A percentile compares a stretch with the other conserved stretches of the same genome.
phyloP scores from a whole-genome alignment of 164 flowering plant genomes.

The Vitis cinerea region DNA sequence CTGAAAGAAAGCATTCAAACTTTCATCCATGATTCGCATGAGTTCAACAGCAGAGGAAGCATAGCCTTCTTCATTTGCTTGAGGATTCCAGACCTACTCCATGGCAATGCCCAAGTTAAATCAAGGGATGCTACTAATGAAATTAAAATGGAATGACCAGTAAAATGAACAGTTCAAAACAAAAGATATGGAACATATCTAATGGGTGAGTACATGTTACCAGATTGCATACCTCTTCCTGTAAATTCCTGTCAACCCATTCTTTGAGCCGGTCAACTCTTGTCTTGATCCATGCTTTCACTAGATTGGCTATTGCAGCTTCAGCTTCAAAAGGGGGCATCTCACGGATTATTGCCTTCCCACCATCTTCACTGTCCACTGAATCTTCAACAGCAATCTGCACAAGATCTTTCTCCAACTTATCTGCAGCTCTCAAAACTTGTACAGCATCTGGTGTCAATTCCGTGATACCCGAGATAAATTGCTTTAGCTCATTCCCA shows the following conservation, averaged over 20 bases:
- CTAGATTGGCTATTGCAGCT: constrained; percentile 62
- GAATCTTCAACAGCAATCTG: constrained; percentile 95
- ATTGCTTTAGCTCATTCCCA: constrained; percentile 79
- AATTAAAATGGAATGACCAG: not conserved
- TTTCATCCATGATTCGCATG: constrained; percentile 73
- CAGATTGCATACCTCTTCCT: constrained; percentile 69
- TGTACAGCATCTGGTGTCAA: constrained; percentile 89
- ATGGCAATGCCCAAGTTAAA: constrained; percentile 4
- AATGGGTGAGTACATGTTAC: not conserved
- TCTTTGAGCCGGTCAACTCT: constrained; percentile 69
- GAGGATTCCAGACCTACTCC: constrained; percentile 83
- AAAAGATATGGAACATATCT: not conserved
- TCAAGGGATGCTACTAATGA: not conserved
- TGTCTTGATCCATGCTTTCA: constrained; percentile 70
- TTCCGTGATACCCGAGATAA: constrained; percentile 64
- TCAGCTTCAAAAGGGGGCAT: constrained; percentile 96
- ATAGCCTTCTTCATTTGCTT: constrained; percentile 61
- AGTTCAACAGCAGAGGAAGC: constrained; percentile 91
- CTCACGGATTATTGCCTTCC: constrained; percentile 87
- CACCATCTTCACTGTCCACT: constrained; percentile 96
- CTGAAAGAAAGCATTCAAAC: constrained; percentile 83
- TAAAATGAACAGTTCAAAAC: not conserved
- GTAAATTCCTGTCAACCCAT: constrained; percentile 83
- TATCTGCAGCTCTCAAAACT: constrained; percentile 88
- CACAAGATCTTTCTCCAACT: constrained; percentile 87